Evolutionary conservation across 192 early-diverging fungal species (phyloP), one percentile per base, ranked within the genome.

Genomic region (Linnemannia hyalina): DNA sequence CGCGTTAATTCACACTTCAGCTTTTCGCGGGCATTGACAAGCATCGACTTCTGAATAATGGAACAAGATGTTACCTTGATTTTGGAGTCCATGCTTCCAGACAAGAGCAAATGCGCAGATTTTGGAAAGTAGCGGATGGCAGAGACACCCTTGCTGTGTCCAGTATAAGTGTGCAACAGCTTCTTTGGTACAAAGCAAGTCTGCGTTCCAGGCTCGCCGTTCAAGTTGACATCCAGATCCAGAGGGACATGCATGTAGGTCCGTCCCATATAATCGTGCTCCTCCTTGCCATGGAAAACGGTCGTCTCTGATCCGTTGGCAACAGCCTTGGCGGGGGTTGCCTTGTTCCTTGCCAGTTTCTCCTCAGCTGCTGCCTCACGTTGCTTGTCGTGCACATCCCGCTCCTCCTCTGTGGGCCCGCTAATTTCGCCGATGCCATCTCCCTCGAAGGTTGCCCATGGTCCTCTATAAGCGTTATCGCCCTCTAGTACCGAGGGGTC

Each of bases 231-330:
- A 78, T 94, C 94, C 73, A 97, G 87, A 89, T 98, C 98, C 57
- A 90, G 89, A n/a, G 99, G 99, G 0, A 97, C 94, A 82, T 97
- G 96, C 96, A 99, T 97, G 80, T 99, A 99, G 10, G 98, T 98
- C 65, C 99, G 88, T 35, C 98, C 98, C 80, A 96, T 91, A 90
- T 99, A 99, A 89, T 99, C 98, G 44, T 88, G 90, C 87, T 97
- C 95, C 0, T 93, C 76, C 85, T 94, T 94, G 44, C 97, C 97
- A 82, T 99, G 98, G 88, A 99, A 97, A 26, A 85, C 90, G 2
- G 96, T 94, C 71, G 89, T 95, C 88, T 99, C 99, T 9, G 89
- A 87, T 70, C 92, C 95, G 32, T 79, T n/a, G 35, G 78, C 79
- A 22, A 80, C 70, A 29, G 84, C 71, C 26, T 86, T 86, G 38